Conservation (phyloP, 306 rosid species). For the Oemleria cerasiformis region DNA sequence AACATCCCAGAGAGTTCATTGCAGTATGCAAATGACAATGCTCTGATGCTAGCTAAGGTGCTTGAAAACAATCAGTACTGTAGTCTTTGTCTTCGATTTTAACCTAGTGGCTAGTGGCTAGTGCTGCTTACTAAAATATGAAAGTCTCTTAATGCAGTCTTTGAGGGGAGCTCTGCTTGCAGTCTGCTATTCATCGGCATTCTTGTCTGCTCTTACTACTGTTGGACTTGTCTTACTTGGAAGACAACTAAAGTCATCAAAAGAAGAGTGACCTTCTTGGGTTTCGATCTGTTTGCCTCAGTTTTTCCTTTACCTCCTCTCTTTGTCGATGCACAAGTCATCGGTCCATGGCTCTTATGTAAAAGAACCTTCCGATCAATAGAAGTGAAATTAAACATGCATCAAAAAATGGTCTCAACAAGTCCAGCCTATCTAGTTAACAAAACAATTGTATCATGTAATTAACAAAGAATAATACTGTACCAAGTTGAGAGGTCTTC, state of each 20-base stretch:
- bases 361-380: neutral
- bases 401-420: neutral
- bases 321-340: neutral
- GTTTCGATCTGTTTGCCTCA: neutral
- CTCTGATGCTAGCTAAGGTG: conserved; percentile 84
- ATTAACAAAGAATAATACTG: neutral
- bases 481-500: neutral
- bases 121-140: conserved; percentile 10
- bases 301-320: neutral
- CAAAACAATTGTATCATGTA: neutral
- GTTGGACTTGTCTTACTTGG: conserved; percentile 80
- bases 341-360: neutral
- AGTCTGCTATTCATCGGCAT: conserved; percentile 53
- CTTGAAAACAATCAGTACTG: conserved; percentile 18
- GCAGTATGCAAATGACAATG: conserved; percentile 89
- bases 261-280: conserved; percentile 40
- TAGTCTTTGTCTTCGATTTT: neutral
- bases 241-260: conserved; percentile 63
- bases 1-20: conserved; percentile 65
- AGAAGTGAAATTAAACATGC: neutral
- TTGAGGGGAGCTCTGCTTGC: conserved; percentile 74
- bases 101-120: neutral
- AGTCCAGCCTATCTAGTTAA: neutral
- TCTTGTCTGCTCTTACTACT: conserved; percentile 56
- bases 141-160: conserved; percentile 49